Evolutionary conservation across 768 basidiomycete genomes (phyloP).

Genomic region (Leccinum arenicola): DNA sequence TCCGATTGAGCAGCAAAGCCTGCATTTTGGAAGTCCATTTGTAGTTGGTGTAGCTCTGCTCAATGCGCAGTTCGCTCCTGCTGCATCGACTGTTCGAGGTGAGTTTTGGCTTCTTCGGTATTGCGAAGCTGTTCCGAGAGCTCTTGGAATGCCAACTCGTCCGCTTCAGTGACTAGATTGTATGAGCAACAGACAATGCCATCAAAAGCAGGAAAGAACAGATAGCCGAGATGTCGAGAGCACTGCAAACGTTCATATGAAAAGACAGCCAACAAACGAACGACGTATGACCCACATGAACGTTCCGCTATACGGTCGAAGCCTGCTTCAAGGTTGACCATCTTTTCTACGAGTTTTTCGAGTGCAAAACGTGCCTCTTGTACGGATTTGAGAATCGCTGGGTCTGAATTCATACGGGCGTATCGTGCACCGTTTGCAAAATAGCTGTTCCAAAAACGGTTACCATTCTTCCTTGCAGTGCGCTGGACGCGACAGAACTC

Average conservation of each 20-base stretch:
- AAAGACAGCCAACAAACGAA: background rate
- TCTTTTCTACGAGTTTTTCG: slow-evolving; percentile 67
- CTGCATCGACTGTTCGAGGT: slow-evolving; percentile 55
- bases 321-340: slow-evolving; percentile 75
- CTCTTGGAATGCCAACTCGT: slow-evolving; percentile 72
- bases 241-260: slow-evolving; percentile 42
- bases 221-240: slow-evolving; percentile 72
- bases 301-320: slow-evolving; percentile 88
- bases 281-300: slow-evolving; percentile 51
- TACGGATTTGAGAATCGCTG: slow-evolving; percentile 51
- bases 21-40: slow-evolving; percentile 40
- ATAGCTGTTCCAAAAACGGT: slow-evolving; percentile 42
- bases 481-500: slow-evolving; percentile 40
- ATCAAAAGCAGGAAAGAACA: slow-evolving; percentile 20
- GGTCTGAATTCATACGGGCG: slow-evolving; percentile 44
- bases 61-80: slow-evolving; percentile 57
- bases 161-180: slow-evolving; percentile 62
- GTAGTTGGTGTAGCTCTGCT: slow-evolving; percentile 55
- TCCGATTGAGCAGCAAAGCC: slow-evolving; percentile 41
- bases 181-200: slow-evolving; percentile 3
- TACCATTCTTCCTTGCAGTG: background rate
- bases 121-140: slow-evolving; percentile 64
- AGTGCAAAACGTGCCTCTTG: slow-evolving; percentile 58
- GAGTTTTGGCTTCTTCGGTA: slow-evolving; percentile 52
- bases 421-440: slow-evolving; percentile 58